Conservation (phyloP, 176 grass and related monocot genomes). For the Typha latifolia region DNA sequence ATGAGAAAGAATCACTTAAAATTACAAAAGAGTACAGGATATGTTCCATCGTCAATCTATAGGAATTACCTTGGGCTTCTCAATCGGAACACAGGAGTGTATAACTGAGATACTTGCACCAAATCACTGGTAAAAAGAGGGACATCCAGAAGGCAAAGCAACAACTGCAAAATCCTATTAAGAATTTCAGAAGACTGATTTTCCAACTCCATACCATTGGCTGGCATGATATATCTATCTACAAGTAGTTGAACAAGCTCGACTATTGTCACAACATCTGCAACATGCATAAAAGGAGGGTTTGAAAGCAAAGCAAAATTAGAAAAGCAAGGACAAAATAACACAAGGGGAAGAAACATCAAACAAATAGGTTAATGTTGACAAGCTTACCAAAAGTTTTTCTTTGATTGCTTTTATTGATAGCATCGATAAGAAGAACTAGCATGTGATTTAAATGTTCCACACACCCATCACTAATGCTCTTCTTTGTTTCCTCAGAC, state of each 20-base stretch:
- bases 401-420: slow-evolving; percentile 36
- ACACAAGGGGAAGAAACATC: slow-evolving; percentile 6
- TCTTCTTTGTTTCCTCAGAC: slow-evolving; percentile 46
- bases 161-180: slow-evolving; percentile 53
- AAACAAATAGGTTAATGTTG: no score
- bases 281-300: slow-evolving; percentile 1
- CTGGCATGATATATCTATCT: slow-evolving; percentile 36
- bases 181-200: slow-evolving; percentile 34
- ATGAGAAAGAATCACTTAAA: neutral
- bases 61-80: slow-evolving; percentile 42
- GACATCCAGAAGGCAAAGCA: slow-evolving; percentile 75
- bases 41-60: neutral
- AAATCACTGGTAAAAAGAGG: slow-evolving; percentile 46
- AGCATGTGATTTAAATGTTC: slow-evolving; percentile 62
- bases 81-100: slow-evolving; percentile 59
- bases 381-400: slow-evolving; percentile 34
- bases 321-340: slow-evolving; percentile 10
- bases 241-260: slow-evolving; percentile 51
- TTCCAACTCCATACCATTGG: slow-evolving; percentile 25
- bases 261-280: slow-evolving; percentile 52
- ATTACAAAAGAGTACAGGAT: neutral
- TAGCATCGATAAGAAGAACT: slow-evolving; percentile 53
- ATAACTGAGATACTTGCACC: slow-evolving; percentile 33
- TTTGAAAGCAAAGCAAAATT: slow-evolving; percentile 20
- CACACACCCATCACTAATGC: slow-evolving; percentile 38